These are phyloP conservation scores for Sisymbrium irio DNA, from an alignment of 345 rosid genomes.

Conservation along the genomic window DNA sequence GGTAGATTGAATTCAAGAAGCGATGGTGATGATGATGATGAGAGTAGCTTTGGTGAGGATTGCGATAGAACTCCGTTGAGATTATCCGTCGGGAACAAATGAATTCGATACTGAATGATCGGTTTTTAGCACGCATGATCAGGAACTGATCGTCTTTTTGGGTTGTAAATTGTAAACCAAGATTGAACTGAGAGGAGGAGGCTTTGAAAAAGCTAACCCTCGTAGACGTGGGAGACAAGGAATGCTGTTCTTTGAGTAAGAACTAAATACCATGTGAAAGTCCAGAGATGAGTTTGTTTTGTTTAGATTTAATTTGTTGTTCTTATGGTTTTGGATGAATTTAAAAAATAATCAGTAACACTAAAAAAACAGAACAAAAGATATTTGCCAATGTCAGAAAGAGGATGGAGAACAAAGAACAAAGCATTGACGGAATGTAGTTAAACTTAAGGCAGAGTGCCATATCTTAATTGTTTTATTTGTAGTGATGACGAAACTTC, in stretches of 20 bases:
- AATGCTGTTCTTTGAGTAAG: conserved; percentile 25
- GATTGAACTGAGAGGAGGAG: conserved; percentile 11
- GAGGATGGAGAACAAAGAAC: conserved; percentile 15
- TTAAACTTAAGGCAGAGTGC: not conserved
- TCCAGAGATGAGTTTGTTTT: conserved; percentile 4
- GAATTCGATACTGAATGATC: conserved; percentile 5
- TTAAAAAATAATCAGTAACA: not conserved
- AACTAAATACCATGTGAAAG: conserved; percentile 17
- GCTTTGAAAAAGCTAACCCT: not conserved
- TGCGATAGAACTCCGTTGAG: conserved; percentile 33
- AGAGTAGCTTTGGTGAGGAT: conserved; percentile 4
- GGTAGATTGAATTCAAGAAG: conserved; percentile 21
- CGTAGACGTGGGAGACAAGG: conserved; percentile 29
- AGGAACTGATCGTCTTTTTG: not conserved
- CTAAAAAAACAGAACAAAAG: not conserved
- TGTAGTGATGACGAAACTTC: conserved; percentile 20
- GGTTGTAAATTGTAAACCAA: conserved; percentile 11
- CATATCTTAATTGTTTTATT: not conserved
- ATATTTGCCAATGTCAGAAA: conserved; percentile 18
- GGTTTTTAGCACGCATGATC: not conserved
- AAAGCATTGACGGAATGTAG: not conserved
- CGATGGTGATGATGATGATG: conserved; percentile 18
- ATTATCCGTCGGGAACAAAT: conserved; percentile 20
- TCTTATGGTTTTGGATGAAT: not conserved
- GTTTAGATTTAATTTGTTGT: conserved; percentile 11